Evolutionary conservation across 1,284 basidiomycete genomes (phyloP), one percentile per base, ranked within the genome.

Genomic region (Leccinum brunneo-olivaceum): DNA sequence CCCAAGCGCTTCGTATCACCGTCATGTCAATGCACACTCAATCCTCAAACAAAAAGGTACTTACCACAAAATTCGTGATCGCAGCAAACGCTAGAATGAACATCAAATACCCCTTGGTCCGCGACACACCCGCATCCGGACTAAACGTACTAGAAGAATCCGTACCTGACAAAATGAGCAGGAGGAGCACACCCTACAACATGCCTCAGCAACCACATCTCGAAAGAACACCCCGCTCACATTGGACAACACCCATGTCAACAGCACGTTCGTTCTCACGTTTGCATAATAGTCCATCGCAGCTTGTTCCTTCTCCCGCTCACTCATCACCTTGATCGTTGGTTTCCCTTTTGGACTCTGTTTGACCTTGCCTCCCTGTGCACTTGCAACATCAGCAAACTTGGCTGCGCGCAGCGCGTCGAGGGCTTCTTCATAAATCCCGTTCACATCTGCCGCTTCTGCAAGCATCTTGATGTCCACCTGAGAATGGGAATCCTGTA

Each of bases 381-480:
- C 49, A 29, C 20, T 42, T 34, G 47, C 37, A 11, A 38, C 49
- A 16, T 63, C 57, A 21, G 72, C 64, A 50, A 85, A 78, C 56
- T 81, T 79, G 20, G 81, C 70, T 27, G 83, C 79, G 41, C 81
- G 79, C 33, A 98, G 72, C 58, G 92, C 91, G 47, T 80, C 74
- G 30, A 97, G 71, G 0, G 93, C 84, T 53, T 94, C 88, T 60
- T 93, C 86, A 61, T 98, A 98, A 18, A 90, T 81, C 33, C 75
- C 78, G 58, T 97, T 90, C 46, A 90, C 83, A 60, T 95, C 92
- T 3, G 86, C 85, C 43, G 88, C 84, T 41, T 89, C 88, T 0
- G 88, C 81, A 3, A 88, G 79, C 54, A 97, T 77, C 53, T 92
- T 87, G 44, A 97, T 84, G 56, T 96, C 90, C 32, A 98, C 90